Base-by-base conservation (phyloP, 495 filamentous ascomycete genomes). In the Geopyxis carbonaria region DNA sequence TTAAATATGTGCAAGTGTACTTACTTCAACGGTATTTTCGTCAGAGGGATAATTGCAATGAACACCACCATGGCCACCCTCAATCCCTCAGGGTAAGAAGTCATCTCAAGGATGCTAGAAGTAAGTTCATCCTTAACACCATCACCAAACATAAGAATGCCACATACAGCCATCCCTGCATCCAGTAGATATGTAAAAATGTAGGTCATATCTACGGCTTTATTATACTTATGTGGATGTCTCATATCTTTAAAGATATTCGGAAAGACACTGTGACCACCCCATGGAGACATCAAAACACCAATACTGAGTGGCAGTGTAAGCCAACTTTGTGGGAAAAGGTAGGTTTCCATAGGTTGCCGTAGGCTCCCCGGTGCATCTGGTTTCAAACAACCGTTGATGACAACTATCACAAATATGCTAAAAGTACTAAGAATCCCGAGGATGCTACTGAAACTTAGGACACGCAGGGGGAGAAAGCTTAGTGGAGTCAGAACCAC, bases 231-330 rank as follows among this genome's bases (percentile, higher is more conserved):
- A 31, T 79, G 67, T 0, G 89, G 85, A 57, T 95, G 89, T 45
- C 89, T 68, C 89, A 97, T 97, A 60, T 97, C 89, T 36, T 85
- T 71, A 57, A 93, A 97, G 51, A 97, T 93, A 51, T 92, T 93
- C 2, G 89, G 89, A 54, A 97, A 93, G 20, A 97, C 89, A 38
- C 73, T 70, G 55, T 95, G 89, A 5, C 89, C 89, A 46, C 89
- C 89, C 84, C 85, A 97, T 1, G 87, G 85, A 18, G 85, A 81
- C 85, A 94, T 94, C 20, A 95, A 66, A 8, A 97, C 65, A n/a
- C 89, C 89, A 51, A 95, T 85, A 22, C 81, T 81, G 14, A 94
- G 62, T n/a, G 89, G 89, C 14, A 97, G 46, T 1, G 84, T 91
- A 30, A 72, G 64, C 89, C 89, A 97, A 50, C 85, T 79, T 11